phyloP scores from a whole-genome alignment of 2,329 filamentous ascomycete species.

The Trichoderma aggressivum region DNA sequence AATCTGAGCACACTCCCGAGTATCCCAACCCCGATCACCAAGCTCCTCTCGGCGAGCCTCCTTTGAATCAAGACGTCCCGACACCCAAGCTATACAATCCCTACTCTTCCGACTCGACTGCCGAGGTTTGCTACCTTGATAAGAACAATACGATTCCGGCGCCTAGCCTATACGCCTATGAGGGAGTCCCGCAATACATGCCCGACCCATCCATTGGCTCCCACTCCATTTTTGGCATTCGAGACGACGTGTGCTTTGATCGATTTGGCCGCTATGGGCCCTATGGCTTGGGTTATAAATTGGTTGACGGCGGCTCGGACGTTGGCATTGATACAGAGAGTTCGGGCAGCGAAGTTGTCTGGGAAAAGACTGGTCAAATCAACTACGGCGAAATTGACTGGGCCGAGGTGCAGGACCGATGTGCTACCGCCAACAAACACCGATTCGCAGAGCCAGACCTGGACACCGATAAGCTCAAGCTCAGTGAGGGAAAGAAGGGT shows the following conservation, averaged over 20 bases:
- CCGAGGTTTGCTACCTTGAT: slow-evolving; percentile 63
- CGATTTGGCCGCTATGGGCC: slow-evolving; percentile 79
- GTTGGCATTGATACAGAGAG: slow-evolving; percentile 71
- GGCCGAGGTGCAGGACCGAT: slow-evolving; percentile 52
- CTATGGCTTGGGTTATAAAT: slow-evolving; percentile 80
- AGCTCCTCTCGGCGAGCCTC: slow-evolving; percentile 34
- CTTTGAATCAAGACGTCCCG: slow-evolving; percentile 38
- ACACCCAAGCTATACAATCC: slow-evolving; percentile 59
- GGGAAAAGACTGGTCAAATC: slow-evolving; percentile 53
- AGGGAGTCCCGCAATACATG: slow-evolving; percentile 70
- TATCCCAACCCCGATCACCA: slow-evolving; percentile 55
- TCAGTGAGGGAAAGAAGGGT: slow-evolving; percentile 38
- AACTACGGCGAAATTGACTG: slow-evolving; percentile 56
- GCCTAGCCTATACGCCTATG: slow-evolving; percentile 65
- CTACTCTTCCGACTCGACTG: slow-evolving; percentile 53
- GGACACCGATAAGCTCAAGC: slow-evolving; percentile 37
- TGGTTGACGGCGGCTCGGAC: slow-evolving; percentile 65
- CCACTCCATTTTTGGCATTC: slow-evolving; percentile 68
- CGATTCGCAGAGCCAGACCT: slow-evolving; percentile 50
- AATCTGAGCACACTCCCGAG: slow-evolving; percentile 64
- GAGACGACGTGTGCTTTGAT: slow-evolving; percentile 82
- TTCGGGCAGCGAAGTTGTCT: slow-evolving; percentile 61
- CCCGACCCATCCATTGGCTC: slow-evolving; percentile 76
- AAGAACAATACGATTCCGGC: slow-evolving; percentile 52
- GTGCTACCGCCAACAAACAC: slow-evolving; percentile 57